Evolutionary conservation across 164 flowering plant genomes (phyloP), one percentile per base, ranked within the genome.

Genomic region (Umbilicus rupestris): DNA sequence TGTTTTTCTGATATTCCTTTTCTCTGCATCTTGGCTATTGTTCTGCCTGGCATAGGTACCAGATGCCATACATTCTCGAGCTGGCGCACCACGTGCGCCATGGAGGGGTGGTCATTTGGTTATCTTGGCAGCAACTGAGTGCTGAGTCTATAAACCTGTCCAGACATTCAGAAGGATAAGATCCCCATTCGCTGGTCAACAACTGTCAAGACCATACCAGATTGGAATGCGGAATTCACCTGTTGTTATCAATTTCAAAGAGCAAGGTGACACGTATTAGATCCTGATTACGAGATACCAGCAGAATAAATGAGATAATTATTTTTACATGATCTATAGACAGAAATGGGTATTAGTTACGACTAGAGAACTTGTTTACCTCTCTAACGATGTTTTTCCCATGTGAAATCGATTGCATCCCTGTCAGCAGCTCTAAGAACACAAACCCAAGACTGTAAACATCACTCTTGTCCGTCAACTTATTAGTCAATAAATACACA

Each of bases 401-500:
- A 75, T 82, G 87, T 12, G 80, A 70, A 67, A 87, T 85, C 55
- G 92, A 85, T 0, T 77, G 87, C 86, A 79, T 79, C 41, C 89
- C 92, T 1, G 92, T 87, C 67, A 87, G 42, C 19, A 85, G 86
- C 77, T 87, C 92, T 9, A 87, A 74, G 47, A 85, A 81, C 31
- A 87, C 92, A 46, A 87, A 85, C 22, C 92, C 92, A 31, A 87
- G 84, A 72, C 92, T 87, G 62, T 87, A 87, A 16, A 87, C 92
- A 69, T 87, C 92, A 71, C 92, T 87, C 71, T 87, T 87, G 76
- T 87, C 87, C 1, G 92, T 87, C 70, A 87, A 70, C 74, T 87
- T 79, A 65, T 82, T 86, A 63, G 92, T 87, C 22, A 85, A 69
- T 68, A 87, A 87, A 70, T 87, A 87, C 66, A 85, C 92, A 9